phyloP scores from a whole-genome alignment of 2,329 filamentous ascomycete species.

The Penicillium sp. region DNA sequence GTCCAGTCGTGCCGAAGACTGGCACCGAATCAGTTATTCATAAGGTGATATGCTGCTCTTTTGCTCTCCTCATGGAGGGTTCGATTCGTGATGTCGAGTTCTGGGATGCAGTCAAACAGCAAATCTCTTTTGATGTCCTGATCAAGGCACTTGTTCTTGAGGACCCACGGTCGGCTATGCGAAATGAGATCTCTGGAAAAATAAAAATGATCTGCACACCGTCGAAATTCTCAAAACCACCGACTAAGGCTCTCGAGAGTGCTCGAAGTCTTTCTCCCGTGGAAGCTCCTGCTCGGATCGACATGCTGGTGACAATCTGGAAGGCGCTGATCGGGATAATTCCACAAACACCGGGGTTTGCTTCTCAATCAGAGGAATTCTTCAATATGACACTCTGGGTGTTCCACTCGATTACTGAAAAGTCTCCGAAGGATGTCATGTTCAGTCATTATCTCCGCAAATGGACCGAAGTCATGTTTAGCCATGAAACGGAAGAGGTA shows the following conservation, averaged over 20 bases:
- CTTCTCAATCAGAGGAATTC: slow-evolving; percentile 41
- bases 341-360: slow-evolving; percentile 34
- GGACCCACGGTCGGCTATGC: slow-evolving; percentile 38
- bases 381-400: slow-evolving; percentile 42
- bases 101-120: slow-evolving; percentile 42
- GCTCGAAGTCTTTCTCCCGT: slow-evolving; percentile 8
- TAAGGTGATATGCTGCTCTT: slow-evolving; percentile 40
- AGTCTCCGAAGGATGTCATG: slow-evolving; percentile 34
- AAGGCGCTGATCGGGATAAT: slow-evolving; percentile 39
- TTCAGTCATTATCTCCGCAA: slow-evolving; percentile 38
- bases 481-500: slow-evolving; percentile 42
- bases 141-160: slow-evolving; percentile 42
- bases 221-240: slow-evolving; percentile 28
- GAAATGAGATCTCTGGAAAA: slow-evolving; percentile 37
- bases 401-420: slow-evolving; percentile 40
- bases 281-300: slow-evolving; percentile 30
- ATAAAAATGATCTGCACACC: slow-evolving; percentile 36
- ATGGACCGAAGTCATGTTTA: slow-evolving; percentile 42
- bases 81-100: slow-evolving; percentile 44
- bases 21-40: slow-evolving; percentile 21
- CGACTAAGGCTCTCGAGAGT: slow-evolving; percentile 17
- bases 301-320: slow-evolving; percentile 45
- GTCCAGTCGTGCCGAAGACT: slow-evolving; percentile 10
- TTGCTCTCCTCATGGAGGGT: slow-evolving; percentile 47
- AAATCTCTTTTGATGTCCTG: slow-evolving; percentile 35